Evolutionary conservation across 345 rosid genomes (phyloP), one percentile per base, ranked within the genome.

Genomic region (Linum trigynum): DNA sequence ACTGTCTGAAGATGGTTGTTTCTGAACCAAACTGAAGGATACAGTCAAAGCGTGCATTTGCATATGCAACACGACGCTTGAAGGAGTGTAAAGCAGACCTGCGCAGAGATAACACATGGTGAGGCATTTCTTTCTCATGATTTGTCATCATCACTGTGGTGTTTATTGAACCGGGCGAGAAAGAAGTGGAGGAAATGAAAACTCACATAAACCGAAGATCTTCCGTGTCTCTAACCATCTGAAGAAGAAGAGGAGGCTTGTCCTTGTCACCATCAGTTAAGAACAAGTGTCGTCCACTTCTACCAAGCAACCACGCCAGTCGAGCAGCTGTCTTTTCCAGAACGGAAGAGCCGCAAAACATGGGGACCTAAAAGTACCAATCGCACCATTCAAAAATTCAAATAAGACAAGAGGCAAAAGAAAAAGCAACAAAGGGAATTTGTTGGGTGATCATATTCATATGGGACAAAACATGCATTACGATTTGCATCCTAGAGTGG

Each of bases 11-110:
- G 32, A 23, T 23, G 32, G 32, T 23, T 23, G 32, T 23, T 69
- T 42, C 7, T 35, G 5, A 57, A 11, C 32, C 38, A 17, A 53
- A 6, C 1, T 65, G 38, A 38, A 80, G 92, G 96, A 89, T 92
- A 92, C 92, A 71, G 75, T 92, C 98, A 57, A 75, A 87, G 55
- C 78, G 65, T 74, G 83, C 76, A 80, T 92, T 92, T 65, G 98
- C 95, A 66, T 92, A 92, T 57, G 80, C 88, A 64, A 83, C 88
- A 64, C 90, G 84, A 41, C 81, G 85, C 79, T 78, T 83, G 77
- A 92, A 92, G 75, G 89, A 78, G 64, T 69, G 75, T 83, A 92
- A 77, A 77, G 96, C 95, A 69, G 97, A 92, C 50, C 98, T 92
- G 78, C 73, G 32, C 32, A 74, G 55, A 75, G 67, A 55, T 38